Conservation (phyloP, 805 yeast genomes). For the Candida loeiensis region DNA sequence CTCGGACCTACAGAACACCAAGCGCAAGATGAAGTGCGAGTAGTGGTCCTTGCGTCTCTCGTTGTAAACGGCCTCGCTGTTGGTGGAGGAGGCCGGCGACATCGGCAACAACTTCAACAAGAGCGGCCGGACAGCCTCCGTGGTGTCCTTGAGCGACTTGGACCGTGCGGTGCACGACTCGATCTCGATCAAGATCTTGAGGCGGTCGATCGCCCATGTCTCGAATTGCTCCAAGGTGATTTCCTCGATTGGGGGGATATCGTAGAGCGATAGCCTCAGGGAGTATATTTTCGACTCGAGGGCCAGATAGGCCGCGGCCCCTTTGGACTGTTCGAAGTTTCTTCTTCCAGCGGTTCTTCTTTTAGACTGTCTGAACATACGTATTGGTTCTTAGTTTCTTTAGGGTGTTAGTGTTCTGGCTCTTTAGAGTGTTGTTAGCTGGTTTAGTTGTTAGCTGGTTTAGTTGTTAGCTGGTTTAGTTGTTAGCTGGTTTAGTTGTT, state of each 20-base stretch:
- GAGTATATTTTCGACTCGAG: slow-evolving; percentile 41
- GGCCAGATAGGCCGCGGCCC: slow-evolving; percentile 23
- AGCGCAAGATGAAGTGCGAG: slow-evolving; percentile 81
- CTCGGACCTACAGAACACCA: slow-evolving; percentile 85
- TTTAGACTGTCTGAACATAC: slow-evolving; percentile 70
- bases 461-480: too few relatives aligned
- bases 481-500: too few relatives aligned
- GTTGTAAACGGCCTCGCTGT: slow-evolving; percentile 34
- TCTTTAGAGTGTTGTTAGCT: too few relatives aligned
- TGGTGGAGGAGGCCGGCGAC: slow-evolving; percentile 33
- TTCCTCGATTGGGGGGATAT: slow-evolving; percentile 74
- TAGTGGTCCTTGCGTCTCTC: slow-evolving; percentile 88
- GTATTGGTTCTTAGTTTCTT: too few relatives aligned
- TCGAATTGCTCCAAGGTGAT: slow-evolving; percentile 92
- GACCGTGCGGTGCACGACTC: slow-evolving; percentile 71
- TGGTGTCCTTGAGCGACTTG: slow-evolving; percentile 61
- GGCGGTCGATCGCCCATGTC: slow-evolving; percentile 90
- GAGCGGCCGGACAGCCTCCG: slow-evolving; percentile 59
- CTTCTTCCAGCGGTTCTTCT: slow-evolving; percentile 72
- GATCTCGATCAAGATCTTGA: slow-evolving; percentile 77
- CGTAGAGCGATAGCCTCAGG: slow-evolving; percentile 70
- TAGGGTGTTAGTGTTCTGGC: too few relatives aligned
- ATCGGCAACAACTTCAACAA: slow-evolving; percentile 65
- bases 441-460: too few relatives aligned
- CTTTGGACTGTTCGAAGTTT: slow-evolving; percentile 47